Conservation (phyloP, 768 basidiomycete genomes). For the Stropharia rugosoannulata region DNA sequence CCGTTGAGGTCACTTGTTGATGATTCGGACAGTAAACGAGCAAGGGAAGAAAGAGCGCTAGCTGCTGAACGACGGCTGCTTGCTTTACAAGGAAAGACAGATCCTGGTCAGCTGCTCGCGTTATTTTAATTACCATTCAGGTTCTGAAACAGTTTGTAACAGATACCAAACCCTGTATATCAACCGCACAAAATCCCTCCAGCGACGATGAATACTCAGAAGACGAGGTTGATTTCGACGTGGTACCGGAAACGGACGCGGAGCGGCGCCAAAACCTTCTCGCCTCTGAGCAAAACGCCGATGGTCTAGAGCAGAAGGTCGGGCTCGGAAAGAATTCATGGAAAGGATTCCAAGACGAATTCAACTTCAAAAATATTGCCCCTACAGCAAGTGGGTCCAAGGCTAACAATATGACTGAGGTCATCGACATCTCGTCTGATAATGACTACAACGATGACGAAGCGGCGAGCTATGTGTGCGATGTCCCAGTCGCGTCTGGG, state of each 20-base stretch:
- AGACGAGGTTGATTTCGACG: constrained; percentile 31
- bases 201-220: constrained; percentile 28
- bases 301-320: constrained; percentile 36
- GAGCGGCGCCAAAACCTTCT: constrained; percentile 53
- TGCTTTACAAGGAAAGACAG: constrained; percentile 36
- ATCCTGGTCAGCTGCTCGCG: constrained; percentile 17
- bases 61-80: constrained; percentile 68
- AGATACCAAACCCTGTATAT: constrained; percentile 2
- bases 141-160: neutral
- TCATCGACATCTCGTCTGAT: constrained; percentile 22
- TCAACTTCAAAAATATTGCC: constrained; percentile 36
- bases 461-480: constrained; percentile 11
- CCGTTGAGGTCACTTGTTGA: neutral
- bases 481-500: constrained; percentile 32
- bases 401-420: neutral
- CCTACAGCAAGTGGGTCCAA: constrained; percentile 5
- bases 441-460: constrained; percentile 11
- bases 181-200: constrained; percentile 7
- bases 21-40: constrained; percentile 57
- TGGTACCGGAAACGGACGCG: constrained; percentile 38
- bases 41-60: constrained; percentile 73
- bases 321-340: constrained; percentile 33
- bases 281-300: constrained; percentile 41
- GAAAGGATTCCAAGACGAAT: constrained; percentile 50
- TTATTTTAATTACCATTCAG: neutral